phyloP scores from a whole-genome alignment of 495 filamentous ascomycete genomes.

The Aspergillus asperescens region DNA sequence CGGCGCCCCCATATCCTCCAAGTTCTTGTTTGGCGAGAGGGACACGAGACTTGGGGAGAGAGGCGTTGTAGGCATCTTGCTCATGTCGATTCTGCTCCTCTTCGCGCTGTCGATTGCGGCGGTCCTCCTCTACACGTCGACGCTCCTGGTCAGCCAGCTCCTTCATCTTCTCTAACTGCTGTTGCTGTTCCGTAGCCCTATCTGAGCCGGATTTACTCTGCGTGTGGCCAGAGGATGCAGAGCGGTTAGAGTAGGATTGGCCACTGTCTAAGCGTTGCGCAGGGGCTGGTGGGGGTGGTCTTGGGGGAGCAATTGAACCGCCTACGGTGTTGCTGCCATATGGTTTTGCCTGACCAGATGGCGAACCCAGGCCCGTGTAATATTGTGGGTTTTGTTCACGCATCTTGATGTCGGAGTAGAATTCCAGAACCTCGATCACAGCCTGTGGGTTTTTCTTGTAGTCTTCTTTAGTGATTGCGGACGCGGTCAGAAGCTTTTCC shows the following conservation, averaged over 20 bases:
- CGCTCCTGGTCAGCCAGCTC: constrained; percentile 47
- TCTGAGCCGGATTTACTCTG: constrained; percentile 33
- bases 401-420: constrained; percentile 94
- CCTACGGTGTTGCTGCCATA: constrained; percentile 45
- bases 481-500: constrained; percentile 90
- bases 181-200: constrained; percentile 37
- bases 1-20: constrained; percentile 52
- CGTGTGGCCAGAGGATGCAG: constrained; percentile 33
- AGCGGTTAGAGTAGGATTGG: constrained; percentile 34
- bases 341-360: constrained; percentile 41
- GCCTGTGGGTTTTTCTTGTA: constrained; percentile 98
- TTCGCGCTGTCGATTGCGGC: constrained; percentile 55
- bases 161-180: constrained; percentile 44
- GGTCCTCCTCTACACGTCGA: constrained; percentile 47
- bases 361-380: constrained; percentile 65
- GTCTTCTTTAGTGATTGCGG: constrained; percentile 95
- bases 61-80: constrained; percentile 80
- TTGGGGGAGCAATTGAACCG: constrained; percentile 70
- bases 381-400: constrained; percentile 72
- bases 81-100: constrained; percentile 64
- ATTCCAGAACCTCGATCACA: constrained; percentile 93
- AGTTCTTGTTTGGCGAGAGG: constrained; percentile 86
- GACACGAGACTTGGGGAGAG: constrained; percentile 66
- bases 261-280: constrained; percentile 40
- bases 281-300: constrained; percentile 57